Evolutionary conservation across 2,329 filamentous ascomycete genomes (phyloP), one percentile per base, ranked within the genome.

Genomic region (Falciphora oryzae): DNA sequence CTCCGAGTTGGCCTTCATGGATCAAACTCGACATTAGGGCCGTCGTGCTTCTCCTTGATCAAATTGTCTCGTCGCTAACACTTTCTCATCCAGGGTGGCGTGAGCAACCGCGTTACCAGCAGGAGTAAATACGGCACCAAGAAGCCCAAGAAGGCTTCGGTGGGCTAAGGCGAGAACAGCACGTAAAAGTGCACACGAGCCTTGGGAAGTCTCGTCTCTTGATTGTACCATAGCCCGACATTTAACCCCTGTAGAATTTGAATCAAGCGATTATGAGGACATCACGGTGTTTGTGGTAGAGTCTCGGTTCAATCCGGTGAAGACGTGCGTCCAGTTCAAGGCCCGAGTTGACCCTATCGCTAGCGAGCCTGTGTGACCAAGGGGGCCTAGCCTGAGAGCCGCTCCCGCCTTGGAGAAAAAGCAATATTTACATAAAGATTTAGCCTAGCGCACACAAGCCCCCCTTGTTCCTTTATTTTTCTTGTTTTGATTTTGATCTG

Each of bases 121-220:
- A 85, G 95, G 73, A 97, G 93, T 73, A 99, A 99, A 80, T 99
- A 97, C 75, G 95, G 95, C 67, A 96, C 95, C 62, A 99, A 99
- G 88, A 98, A 97, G 82, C 94, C 95, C 0, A 98, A 98, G 89
- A 88, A 88, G 76, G 88, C 89, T 28, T 83, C 83, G 0, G 81
- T 86, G 53, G 80, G 83, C 67, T 74, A 70, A 64, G 71, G 22
- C 18, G 6, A 44, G 38, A 22, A 44, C 38, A 44, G 14, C 18
- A n/a, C 29, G 22, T 5, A 13, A 29, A 32, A 32, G 50, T 11
- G 29, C 29, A 29, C 29, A 8, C 28, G n/a, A 57, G 7, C 61
- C 25, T 28, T 11, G 32, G 32, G 11, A 13, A 3, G 8, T 38
- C 10, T 11, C 22, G 22, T 22, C 22, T 18, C 44, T 50, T n/a